Evolutionary conservation across 148 eudicot genomes (phyloP).

Genomic region (Pouteria glomerata): DNA sequence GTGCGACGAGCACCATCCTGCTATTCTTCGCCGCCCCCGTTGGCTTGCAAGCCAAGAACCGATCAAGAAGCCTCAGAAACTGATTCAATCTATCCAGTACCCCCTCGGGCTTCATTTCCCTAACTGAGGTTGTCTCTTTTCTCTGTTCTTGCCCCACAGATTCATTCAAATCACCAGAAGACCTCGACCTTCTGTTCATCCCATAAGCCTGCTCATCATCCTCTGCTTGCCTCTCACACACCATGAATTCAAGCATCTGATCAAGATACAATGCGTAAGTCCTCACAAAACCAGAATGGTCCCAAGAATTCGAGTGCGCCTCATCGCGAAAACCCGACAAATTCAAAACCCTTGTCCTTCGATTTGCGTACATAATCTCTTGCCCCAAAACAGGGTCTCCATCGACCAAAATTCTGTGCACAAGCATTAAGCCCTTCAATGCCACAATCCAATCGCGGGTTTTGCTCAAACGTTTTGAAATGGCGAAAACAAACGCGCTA

Average conservation of each 20-base stretch:
- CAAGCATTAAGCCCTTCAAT: constrained; percentile 58
- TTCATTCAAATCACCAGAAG: constrained; percentile 74
- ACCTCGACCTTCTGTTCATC: constrained; percentile 46
- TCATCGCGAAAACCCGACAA: constrained; percentile 89
- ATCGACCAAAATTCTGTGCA: constrained; percentile 65
- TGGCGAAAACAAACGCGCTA: constrained; percentile 50
- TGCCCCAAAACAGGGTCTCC: constrained; percentile 70
- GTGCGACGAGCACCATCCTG: constrained; percentile 62
- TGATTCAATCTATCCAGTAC: constrained; percentile 78
- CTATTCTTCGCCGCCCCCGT: constrained; percentile 80
- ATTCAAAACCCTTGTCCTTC: constrained; percentile 81
- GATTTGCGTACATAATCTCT: constrained; percentile 72
- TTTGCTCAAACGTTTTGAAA: constrained; percentile 66
- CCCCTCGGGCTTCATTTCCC: constrained; percentile 83
- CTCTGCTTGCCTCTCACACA: constrained; percentile 65
- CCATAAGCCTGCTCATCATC: constrained; percentile 48
- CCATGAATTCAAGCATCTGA: constrained; percentile 71
- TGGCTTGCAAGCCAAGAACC: constrained; percentile 79
- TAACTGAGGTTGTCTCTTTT: constrained; percentile 63
- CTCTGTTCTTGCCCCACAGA: constrained; percentile 33
- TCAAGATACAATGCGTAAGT: constrained; percentile 80
- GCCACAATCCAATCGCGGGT: constrained; percentile 95
- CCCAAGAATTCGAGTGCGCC: constrained; percentile 94
- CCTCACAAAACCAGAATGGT: constrained; percentile 82
- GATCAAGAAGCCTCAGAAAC: constrained; percentile 77